Percentiles rank a stretch among this genome's conserved stretches.
Evolutionary conservation across 352 stramenopile species (phyloP).

Genomic region (Phytopythium aichiense): DNA sequence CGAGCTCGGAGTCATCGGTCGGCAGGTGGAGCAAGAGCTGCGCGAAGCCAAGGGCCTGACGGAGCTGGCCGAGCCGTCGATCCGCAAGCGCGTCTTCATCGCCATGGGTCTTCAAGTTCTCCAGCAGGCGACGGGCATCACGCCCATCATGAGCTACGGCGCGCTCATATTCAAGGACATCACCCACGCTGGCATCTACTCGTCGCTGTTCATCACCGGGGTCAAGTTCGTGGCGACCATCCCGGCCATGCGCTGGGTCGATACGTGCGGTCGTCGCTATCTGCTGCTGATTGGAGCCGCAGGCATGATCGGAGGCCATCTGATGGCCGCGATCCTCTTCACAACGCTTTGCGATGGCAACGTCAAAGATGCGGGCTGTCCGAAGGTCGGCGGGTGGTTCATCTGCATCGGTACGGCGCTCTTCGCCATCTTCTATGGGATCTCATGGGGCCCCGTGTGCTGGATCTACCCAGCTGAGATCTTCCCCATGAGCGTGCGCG

Average conservation of each 20-base stretch:
- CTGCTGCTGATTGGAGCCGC: conserved; percentile 18
- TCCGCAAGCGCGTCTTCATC: conserved; percentile 22
- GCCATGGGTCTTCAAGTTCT: conserved; percentile 20
- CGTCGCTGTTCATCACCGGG: conserved; percentile 8
- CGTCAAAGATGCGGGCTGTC: conserved; percentile 5
- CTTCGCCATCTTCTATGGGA: conserved; percentile 7
- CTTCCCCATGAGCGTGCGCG: conserved; percentile 37
- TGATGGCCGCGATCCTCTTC: conserved; percentile 19
- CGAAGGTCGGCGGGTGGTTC: conserved; percentile 18
- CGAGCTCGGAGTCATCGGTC: conserved; percentile 29
- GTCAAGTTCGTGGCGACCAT: conserved; percentile 14
- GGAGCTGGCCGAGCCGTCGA: conserved; percentile 22
- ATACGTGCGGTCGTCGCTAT: conserved; percentile 12
- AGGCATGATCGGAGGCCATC: conserved; percentile 21
- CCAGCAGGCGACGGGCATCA: conserved; percentile 27
- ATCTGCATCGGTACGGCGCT: conserved; percentile 20
- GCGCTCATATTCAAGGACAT: conserved; percentile 8
- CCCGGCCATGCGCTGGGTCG: conserved; percentile 15
- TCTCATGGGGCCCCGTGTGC: conserved; percentile 15
- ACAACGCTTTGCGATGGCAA: conserved; percentile 20
- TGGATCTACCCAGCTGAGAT: conserved; percentile 29
- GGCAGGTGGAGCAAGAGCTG: conserved; percentile 23
- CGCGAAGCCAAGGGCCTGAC: conserved; percentile 14
- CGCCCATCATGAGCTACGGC: conserved; percentile 25
- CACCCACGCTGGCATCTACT: conserved; percentile 11